Evolutionary conservation across 106 monocot species (phyloP), one percentile per base, ranked within the genome.

Genomic region (Amphibolis antarctica): DNA sequence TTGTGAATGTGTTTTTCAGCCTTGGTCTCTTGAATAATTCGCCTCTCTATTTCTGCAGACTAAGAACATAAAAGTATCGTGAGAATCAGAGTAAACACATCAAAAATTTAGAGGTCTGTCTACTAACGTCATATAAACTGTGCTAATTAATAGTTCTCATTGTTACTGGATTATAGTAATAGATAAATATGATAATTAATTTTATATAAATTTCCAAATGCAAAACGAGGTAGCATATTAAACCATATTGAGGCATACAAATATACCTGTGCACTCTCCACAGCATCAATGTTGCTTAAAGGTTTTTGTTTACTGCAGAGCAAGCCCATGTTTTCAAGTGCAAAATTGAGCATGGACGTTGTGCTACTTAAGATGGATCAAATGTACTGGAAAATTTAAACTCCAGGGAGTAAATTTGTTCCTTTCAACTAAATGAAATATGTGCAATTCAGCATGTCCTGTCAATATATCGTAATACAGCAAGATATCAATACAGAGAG

Each of bases 1-100:
- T 90, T 90, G 64, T 90, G 96, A 47, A 98, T 86, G 67, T 86
- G 89, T 42, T 90, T 86, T 65, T 98, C 96, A 58, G 96, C 90
- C 55, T 80, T 98, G 57, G 86, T 82, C 71, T 96, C 96, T 79
- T 87, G 86, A 31, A 77, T 72, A 62, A 98, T 90, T 42, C 84
- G 64, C 45, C 78, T 80, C 54, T 98, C 96, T 51, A 98, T 87
- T 69, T 84, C 86, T 70, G 75, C 82, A 77, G 96, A 75, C 96
- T 98, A 74, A 19, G 67, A 75, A 64, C 42, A 9, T 13, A 59
- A 61, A 67, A 52, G 10, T 23, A 65, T n/a, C n/a, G 58, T 15
- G 28, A 43, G 26, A 66, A 12, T 7, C 21, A 65, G 12, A 52
- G 28, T 54, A 60, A 53, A 54, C 14, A 29, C 22, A 20, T 2